Base-by-base conservation (phyloP, 2,329 filamentous ascomycete species). In the Aureobasidium zeae region DNA sequence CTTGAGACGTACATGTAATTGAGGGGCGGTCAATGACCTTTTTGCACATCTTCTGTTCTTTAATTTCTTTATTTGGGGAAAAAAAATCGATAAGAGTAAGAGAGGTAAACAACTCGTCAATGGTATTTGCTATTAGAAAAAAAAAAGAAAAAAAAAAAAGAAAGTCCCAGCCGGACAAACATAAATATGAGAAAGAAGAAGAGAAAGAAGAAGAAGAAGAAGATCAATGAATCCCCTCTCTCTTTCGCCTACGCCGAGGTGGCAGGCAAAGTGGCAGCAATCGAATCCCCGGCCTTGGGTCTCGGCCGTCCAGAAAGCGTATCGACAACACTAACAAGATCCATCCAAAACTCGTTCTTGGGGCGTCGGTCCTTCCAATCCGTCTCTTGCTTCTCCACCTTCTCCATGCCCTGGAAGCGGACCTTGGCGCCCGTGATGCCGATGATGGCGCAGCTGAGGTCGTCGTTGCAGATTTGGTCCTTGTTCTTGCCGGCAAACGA, bases 361-460 rank as follows among this genome's bases (percentile, higher is more conserved):
- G 91, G 89, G 38, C 91, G 73, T 38, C 91, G 74, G 63, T 93
- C 87, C 52, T 79, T 77, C 91, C 91, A 98, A 67, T 98, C 89
- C 3, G 91, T 96, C 57, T 88, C 84, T 17, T 77, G 76, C 53
- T 77, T 76, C 68, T 96, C 91, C 7, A 96, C 73, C 31, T 77
- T 74, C 55, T 80, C 74, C 76, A 96, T 85, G 0, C 83, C 72
- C 7, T 78, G 82, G 63, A 96, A 94, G n/a, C 88, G 77, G 8
- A 98, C 84, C 56, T 83, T 79, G 1, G 87, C 87, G 16, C 88
- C 88, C 65, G 86, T 81, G 60, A 98, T 89, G 19, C 91, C 91
- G 57, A 98, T 96, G 28, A 98, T 86, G 0, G 79, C 72, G 2
- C 81, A 74, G 42, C 81, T 87, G 61, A 81, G 68, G 4, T 81